Evolutionary conservation across 192 early-diverging fungal genomes (phyloP), one percentile per base, ranked within the genome.

Genomic region (Podila epigama): DNA sequence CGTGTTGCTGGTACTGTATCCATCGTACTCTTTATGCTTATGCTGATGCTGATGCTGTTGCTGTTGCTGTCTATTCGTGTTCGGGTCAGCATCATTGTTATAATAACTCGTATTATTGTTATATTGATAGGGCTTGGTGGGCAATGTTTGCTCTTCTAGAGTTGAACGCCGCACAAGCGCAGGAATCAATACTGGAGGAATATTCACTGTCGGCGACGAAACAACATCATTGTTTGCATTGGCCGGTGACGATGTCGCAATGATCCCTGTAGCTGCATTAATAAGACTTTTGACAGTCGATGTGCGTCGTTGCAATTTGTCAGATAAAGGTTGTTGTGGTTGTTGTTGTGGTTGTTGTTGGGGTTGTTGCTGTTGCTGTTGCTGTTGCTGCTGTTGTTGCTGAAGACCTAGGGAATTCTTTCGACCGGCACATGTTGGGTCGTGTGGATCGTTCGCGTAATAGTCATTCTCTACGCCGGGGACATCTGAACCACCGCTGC

Each of bases 401-500:
- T n/a, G n/a, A n/a, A n/a, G 6, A 20, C 4, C 20, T 44, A 51
- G 48, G 18, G 48, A 12, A 51, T 51, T 22, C 48, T 22, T 6
- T 6, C 48, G 15, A n/a, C 25, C 4, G 48, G 18, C 18, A 5
- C 48, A 5, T 12, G 22, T 22, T 6, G 54, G 54, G 32, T 18
- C 34, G 32, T 56, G 54, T 3, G 54, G 54, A n/a, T 56, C 54
- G 32, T 56, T 31, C 3, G 54, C 54, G 31, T 56, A 56, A 33
- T 33, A 56, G 32, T 56, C 54, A 33, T 56, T 35, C 28, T 35
- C 32, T 28, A 44, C 20, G 18, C 42, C 16, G 18, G 16, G 42
- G 42, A 44, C 20, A 15, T 15, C 42, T 15, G 16, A 15, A 20
- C 20, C 15, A 12, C 4, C 15, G 42, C 20, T 44, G 42, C 18